Conservation (phyloP, 176 grass and related monocot species). For the Aegilops speltoides region DNA sequence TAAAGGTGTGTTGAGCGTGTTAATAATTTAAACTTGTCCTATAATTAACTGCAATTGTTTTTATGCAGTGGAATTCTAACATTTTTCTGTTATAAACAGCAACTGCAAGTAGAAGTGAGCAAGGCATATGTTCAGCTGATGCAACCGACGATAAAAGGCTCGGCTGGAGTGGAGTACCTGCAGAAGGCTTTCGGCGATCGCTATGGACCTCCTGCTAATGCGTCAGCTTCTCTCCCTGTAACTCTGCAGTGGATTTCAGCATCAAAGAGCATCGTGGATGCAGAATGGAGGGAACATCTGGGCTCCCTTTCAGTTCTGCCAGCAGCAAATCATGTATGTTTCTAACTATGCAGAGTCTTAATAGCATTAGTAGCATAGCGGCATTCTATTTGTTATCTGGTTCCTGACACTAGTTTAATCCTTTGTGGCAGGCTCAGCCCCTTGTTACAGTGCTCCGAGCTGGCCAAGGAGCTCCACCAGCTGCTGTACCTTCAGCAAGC, state of each 20-base stretch:
- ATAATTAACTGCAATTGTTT: not conserved
- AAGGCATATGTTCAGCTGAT: constrained; percentile 74
- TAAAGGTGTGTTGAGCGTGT: constrained; percentile 56
- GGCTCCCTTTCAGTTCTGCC: constrained; percentile 47
- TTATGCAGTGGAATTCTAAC: not conserved
- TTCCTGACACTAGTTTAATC: not conserved
- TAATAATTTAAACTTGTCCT: not conserved
- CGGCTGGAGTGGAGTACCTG: constrained; percentile 81
- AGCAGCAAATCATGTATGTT: constrained; percentile 48
- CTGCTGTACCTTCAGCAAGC: constrained; percentile 25
- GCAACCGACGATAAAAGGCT: constrained; percentile 74
- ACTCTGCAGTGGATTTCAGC: constrained; percentile 57
- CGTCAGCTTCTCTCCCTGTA: constrained; percentile 47
- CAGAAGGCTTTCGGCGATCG: constrained; percentile 83
- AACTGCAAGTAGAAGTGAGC: constrained; percentile 73
- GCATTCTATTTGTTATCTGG: not conserved
- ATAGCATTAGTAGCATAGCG: not conserved
- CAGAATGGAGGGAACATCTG: constrained; percentile 75
- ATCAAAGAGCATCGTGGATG: constrained; percentile 29
- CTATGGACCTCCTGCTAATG: constrained; percentile 52
- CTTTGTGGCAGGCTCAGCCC: constrained; percentile 47
- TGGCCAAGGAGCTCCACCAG: constrained; percentile 53
- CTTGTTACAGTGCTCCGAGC: constrained; percentile 63
- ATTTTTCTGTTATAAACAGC: constrained; percentile 45
- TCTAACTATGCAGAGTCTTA: too few species aligned